Conservation (phyloP, 140 eudicot genomes). For the Ambrosia hybrid region DNA sequence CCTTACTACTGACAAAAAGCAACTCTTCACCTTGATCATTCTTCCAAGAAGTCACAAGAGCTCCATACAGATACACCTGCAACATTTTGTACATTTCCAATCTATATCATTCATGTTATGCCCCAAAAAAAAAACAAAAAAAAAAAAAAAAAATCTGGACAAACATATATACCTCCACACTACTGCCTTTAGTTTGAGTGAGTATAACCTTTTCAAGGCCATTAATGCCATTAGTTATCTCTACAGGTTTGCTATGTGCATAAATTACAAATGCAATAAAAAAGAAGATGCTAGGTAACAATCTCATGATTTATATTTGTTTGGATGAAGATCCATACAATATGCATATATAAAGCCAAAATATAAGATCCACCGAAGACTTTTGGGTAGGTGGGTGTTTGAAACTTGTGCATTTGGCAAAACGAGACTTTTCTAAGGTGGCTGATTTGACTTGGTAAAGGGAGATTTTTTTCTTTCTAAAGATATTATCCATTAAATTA, state of each 20-base stretch:
- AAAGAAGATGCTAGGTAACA: neutral
- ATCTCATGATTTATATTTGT: neutral
- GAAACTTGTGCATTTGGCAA: too few species aligned
- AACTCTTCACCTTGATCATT: constrained; percentile 78
- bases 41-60: constrained; percentile 92
- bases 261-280: neutral
- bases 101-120: neutral
- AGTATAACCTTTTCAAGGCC: constrained; percentile 73
- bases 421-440: too few species aligned
- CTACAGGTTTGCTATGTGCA: neutral
- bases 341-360: neutral
- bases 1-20: constrained; percentile 69
- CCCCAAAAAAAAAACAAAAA: too few species aligned
- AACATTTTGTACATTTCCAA: neutral
- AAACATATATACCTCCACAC: constrained; percentile 57
- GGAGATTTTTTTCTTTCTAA: neutral
- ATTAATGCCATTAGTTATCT: constrained; percentile 61
- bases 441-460: neutral
- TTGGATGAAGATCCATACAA: neutral
- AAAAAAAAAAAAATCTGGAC: too few species aligned
- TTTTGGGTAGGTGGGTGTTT: too few species aligned
- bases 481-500: too few species aligned
- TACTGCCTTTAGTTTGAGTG: constrained; percentile 58
- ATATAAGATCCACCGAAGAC: neutral
- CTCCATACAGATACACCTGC: constrained; percentile 92